These are phyloP conservation scores for Pugionium dolabratum DNA, from an alignment of 345 rosid species.

Conservation along the genomic window DNA sequence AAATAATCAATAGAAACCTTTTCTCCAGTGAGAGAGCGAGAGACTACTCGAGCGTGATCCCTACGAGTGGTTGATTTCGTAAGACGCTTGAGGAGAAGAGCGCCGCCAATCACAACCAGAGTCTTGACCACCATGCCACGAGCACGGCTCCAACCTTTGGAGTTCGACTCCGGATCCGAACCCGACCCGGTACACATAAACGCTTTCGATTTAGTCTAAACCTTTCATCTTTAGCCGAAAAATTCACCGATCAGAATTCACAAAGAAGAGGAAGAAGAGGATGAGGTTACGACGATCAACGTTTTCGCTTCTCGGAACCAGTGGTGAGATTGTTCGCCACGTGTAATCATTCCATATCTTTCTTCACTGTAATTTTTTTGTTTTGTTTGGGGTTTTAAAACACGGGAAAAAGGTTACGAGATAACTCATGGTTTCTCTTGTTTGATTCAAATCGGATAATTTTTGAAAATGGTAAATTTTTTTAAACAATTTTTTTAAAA, in stretches of 20 bases:
- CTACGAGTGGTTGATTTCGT: constrained; percentile 91
- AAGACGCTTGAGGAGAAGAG: constrained; percentile 79
- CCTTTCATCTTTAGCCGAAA: constrained; percentile 5
- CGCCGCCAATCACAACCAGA: constrained; percentile 74
- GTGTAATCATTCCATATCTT: constrained; percentile 3
- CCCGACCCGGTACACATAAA: constrained; percentile 43
- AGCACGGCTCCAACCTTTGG: constrained; percentile 76
- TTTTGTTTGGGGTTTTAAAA: too few relatives aligned
- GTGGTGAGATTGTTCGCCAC: constrained; percentile 28
- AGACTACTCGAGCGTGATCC: constrained; percentile 78
- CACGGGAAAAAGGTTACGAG: too few relatives aligned
- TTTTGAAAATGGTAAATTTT: too few relatives aligned
- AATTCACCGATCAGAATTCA: neutral
- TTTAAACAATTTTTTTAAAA: too few relatives aligned
- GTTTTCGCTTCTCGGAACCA: constrained; percentile 8
- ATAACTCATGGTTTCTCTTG: too few relatives aligned
- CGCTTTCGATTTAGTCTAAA: constrained; percentile 9
- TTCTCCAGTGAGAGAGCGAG: constrained; percentile 79
- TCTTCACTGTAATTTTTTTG: too few relatives aligned
- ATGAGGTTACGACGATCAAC: neutral
- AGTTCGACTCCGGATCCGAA: constrained; percentile 55
- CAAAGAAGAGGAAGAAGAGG: neutral
- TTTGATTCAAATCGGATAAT: too few relatives aligned
- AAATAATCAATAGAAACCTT: constrained; percentile 44
- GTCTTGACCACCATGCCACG: constrained; percentile 70